Percentiles rank a stretch among this genome's conserved stretches.
Conservation (phyloP, 2,329 filamentous ascomycete species). For the Aspergillus fumigatus region DNA sequence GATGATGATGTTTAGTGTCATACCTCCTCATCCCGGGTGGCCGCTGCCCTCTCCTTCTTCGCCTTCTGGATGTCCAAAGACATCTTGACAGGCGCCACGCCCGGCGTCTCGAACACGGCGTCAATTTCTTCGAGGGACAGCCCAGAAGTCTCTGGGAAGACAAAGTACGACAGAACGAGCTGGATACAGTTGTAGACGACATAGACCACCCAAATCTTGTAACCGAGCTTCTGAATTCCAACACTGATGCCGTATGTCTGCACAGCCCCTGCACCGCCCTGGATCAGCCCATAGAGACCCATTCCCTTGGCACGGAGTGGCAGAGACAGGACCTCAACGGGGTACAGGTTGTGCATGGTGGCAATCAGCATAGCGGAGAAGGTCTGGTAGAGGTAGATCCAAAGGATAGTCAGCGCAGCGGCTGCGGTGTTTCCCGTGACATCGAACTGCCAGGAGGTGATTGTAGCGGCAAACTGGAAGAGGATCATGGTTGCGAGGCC, state of each 20-base stretch:
- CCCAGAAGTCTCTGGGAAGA: constrained; percentile 51
- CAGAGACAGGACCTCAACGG: constrained; percentile 43
- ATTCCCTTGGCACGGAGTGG: constrained; percentile 44
- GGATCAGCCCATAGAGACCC: constrained; percentile 44
- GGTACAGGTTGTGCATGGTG: constrained; percentile 48
- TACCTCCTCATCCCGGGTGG: constrained; percentile 16
- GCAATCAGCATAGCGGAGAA: constrained; percentile 44
- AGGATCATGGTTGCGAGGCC: constrained; percentile 42
- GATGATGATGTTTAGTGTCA: not conserved
- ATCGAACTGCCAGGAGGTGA: constrained; percentile 46
- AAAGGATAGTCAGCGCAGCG: constrained; percentile 42
- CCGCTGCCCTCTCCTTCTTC: constrained; percentile 29
- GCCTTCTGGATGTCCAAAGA: constrained; percentile 38
- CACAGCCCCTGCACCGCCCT: constrained; percentile 41
- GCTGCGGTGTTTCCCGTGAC: constrained; percentile 27
- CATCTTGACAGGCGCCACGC: constrained; percentile 43
- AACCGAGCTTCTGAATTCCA: constrained; percentile 45
- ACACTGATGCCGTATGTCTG: constrained; percentile 47
- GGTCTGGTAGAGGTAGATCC: constrained; percentile 48
- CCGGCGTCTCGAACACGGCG: constrained; percentile 51
- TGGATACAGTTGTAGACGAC: constrained; percentile 48
- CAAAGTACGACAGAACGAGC: constrained; percentile 45
- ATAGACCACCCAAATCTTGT: constrained; percentile 51
- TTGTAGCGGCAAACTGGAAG: constrained; percentile 44
- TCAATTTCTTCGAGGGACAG: constrained; percentile 55